Evolutionary conservation across 441 rosid species (phyloP), one percentile per base, ranked within the genome.

Genomic region (Gossypium trilobum): DNA sequence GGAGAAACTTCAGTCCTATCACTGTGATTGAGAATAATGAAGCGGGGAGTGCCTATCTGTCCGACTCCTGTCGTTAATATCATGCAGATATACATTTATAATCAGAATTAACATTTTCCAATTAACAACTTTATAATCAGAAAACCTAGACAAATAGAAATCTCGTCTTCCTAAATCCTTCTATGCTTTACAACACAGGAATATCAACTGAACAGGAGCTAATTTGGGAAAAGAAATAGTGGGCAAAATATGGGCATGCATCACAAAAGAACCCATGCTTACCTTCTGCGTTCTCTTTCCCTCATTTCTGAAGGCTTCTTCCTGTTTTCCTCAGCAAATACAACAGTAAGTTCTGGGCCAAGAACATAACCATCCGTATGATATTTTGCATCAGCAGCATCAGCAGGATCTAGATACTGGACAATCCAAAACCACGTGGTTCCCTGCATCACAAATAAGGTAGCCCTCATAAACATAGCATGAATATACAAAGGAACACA

Each of bases 401-500:
- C 93, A 39, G 77, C 87, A 36, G 87, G 86, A 67, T 89, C 85
- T 33, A 85, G 69, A 81, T 72, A 86, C 77, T 86, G 91, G 61
- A 89, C 85, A 79, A 89, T 16, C 94, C 94, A 70, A 87, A 89
- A 19, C 91, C 94, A 2, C 87, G 97, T 5, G 98, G 98, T 72
- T 91, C 91, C 85, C 99, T 95, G 84, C 78, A 79, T 31, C 33
- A 75, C 51, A 66, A 61, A 73, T 8, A 56, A 50, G 46, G 8
- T 29, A 71, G 75, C 70, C 57, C 10, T 16, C 23, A 65, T 52
- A 56, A 52, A 36, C 19, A n/a, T 20, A 6, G 20, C 14, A 74
- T 46, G 22, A 1, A 33, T 19, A 14, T n/a, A 50, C 14, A 52
- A 11, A 3, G n/a, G 2, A 33, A 11, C n/a, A 48, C 0, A 72